Conservation (phyloP, 2,329 filamentous ascomycete genomes). For the Fusarium sp. region DNA sequence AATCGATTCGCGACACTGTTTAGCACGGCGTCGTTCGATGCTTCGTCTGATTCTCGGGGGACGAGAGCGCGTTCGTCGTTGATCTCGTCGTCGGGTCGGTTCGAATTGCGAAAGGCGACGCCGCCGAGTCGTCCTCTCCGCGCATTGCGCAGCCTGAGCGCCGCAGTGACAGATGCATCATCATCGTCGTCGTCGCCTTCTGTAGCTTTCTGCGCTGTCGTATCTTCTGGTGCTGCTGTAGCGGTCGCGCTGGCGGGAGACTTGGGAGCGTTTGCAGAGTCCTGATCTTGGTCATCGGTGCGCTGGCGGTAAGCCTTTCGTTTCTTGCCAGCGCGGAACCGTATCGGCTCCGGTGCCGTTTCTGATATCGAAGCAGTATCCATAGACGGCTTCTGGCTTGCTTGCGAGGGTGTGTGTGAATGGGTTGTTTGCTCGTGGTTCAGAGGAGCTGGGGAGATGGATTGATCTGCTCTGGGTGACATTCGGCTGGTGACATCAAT, state of each 20-base stretch:
- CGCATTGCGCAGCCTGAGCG: constrained; percentile 65
- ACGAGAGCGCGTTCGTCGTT: constrained; percentile 52
- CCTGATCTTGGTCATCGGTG: constrained; percentile 45
- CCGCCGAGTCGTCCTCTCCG: constrained; percentile 64
- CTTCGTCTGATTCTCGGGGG: constrained; percentile 49
- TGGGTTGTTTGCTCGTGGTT: background rate
- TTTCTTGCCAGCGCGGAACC: constrained; percentile 71
- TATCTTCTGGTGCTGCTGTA: constrained; percentile 8
- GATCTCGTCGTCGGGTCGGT: constrained; percentile 33
- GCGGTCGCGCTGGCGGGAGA: constrained; percentile 13
- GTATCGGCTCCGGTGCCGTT: constrained; percentile 50
- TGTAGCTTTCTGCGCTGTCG: constrained; percentile 2
- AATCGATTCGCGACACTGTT: constrained; percentile 65
- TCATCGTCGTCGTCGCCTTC: constrained; percentile 35
- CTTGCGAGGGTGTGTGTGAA: background rate
- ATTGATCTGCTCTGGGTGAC: background rate
- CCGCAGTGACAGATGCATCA: constrained; percentile 59
- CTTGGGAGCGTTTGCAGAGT: background rate
- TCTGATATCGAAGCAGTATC: constrained; percentile 30
- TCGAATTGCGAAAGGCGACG: constrained; percentile 65
- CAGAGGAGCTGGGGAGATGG: background rate
- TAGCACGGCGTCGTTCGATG: constrained; percentile 21
- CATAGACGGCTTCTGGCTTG: background rate
- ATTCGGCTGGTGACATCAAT: constrained; percentile 32
- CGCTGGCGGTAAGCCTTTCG: constrained; percentile 70